Conservation (phyloP, 2,329 filamentous ascomycete genomes). For the Hansfordia pulvinata region DNA sequence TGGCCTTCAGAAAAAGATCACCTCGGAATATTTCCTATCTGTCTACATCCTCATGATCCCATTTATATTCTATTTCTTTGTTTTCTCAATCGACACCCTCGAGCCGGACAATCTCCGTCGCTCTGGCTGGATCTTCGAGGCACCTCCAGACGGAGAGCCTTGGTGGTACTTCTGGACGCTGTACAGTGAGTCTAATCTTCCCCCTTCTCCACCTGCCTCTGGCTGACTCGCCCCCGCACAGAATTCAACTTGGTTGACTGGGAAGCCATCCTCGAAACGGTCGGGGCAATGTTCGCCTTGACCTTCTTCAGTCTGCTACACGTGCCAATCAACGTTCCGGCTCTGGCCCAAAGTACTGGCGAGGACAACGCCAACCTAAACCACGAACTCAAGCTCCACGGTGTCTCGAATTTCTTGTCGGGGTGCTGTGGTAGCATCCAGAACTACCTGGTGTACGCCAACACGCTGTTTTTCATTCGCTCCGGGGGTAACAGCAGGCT, state of each 20-base stretch:
- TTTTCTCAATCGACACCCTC: slow-evolving; percentile 54
- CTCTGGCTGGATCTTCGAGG: slow-evolving; percentile 82
- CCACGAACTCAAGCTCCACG: slow-evolving; percentile 82
- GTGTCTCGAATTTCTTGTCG: slow-evolving; percentile 83
- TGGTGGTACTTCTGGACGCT: slow-evolving; percentile 98
- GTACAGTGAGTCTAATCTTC: slow-evolving; percentile 52
- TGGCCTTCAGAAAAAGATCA: slow-evolving; percentile 59
- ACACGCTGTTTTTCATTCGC: slow-evolving; percentile 91
- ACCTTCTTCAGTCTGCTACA: slow-evolving; percentile 97
- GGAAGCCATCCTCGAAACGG: slow-evolving; percentile 66
- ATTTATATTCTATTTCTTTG: slow-evolving; percentile 64
- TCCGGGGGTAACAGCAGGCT: slow-evolving; percentile 80
- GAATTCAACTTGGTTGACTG: slow-evolving; percentile 74
- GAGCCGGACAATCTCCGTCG: slow-evolving; percentile 53
- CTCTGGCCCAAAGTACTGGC: slow-evolving; percentile 75
- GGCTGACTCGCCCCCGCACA: slow-evolving; percentile 21
- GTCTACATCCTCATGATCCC: slow-evolving; percentile 74
- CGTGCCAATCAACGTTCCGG: slow-evolving; percentile 95
- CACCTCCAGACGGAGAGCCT: slow-evolving; percentile 70
- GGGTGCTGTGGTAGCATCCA: slow-evolving; percentile 79
- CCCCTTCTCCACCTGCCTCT: not conserved
- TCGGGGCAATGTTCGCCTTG: slow-evolving; percentile 90
- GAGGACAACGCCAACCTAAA: slow-evolving; percentile 90
- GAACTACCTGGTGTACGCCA: slow-evolving; percentile 96
- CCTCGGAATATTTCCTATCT: slow-evolving; percentile 76